Base-by-base conservation (phyloP, 257 asterid genomes). In the Gentiana dahurica region DNA sequence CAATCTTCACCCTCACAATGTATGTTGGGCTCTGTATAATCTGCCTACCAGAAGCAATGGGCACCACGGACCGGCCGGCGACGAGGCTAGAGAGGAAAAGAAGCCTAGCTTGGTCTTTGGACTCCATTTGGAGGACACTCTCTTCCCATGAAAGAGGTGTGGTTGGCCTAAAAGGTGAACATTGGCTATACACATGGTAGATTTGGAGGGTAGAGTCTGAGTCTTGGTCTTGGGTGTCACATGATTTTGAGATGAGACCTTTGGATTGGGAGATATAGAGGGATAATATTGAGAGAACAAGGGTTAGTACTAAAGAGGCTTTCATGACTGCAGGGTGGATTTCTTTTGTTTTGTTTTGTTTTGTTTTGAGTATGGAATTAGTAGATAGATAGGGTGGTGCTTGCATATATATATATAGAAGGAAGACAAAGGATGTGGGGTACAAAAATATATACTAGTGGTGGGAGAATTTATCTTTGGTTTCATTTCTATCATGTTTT, bases 11-110 rank as follows among this genome's bases (percentile, higher is more conserved):
- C 66, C 61, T 57, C 24, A 84, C 84, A 62, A 90, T 67, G 70
- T 86, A 90, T 56, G 89, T 79, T 33, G 93, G 90, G 75, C 73
- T 89, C 64, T 86, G 93, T 3, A 75, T 54, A 10, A 83, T 74
- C 36, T 79, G 78, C 55, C 95, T 50, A 46, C 88, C 95, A 35
- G 91, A 82, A 65, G 94, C 94, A 0, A 84, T 62, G 0, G 97
- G 95, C 3, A 77, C 85, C 49, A 75, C 48, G 15, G 96, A 77
- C 51, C 71, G 82, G 52, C 75, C 76, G 13, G 89, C 87, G 39
- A 72, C 87, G 51, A 86, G 87, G 79, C 74, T 71, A 51, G 91
- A 73, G 65, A 89, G 52, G 62, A 67, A 89, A 2, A 56, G 82
- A 35, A 81, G 75, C 67, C 97, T 64, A 50, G 71, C 72, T 38